Evolutionary conservation across 805 yeast species (phyloP), one percentile per base, ranked within the genome.

Genomic region (Metschnikowia continentalis): DNA sequence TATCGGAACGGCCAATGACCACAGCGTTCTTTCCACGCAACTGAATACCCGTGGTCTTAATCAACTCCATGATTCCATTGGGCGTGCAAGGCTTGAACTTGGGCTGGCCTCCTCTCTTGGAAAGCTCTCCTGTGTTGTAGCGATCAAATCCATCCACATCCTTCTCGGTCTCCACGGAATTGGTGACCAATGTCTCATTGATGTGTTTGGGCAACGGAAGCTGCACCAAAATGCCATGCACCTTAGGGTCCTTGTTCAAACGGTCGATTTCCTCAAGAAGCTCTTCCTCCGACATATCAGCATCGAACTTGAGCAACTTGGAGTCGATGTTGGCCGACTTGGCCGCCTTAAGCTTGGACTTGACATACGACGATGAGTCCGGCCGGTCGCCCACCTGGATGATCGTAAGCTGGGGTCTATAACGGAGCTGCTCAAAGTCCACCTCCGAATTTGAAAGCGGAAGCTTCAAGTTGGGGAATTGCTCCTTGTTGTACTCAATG

Each of bases 81-180:
- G 99, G 99, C 30, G 99, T 92, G 73, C 98, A 92, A 35, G 99
- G 98, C 57, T 85, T 77, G 69, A 90, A 91, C 53, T 74, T 70
- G 32, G 97, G 96, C 35, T 74, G 65, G 20, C 97, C 97, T 48
- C 89, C 89, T 58, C 88, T 83, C 70, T 90, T 90, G 60, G 91
- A 81, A 52, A 92, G 78, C 65, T 92, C 97, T 53, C 97, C 98
- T 51, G 89, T 83, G 67, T 94, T 94, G 61, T 76, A 78, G 50
- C 90, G 83, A 40, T 91, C 94, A 63, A 92, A 94, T 1, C 99
- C 99, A 68, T 92, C 99, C 43, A 94, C 96, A 63, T 92, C 99
- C 72, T 92, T 92, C 41, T 79, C 82, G 14, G 88, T 80, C 10
- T 77, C 70, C n/a, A 92, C 97, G 1, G 90, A 78, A 62, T 85